Evolutionary conservation across 495 filamentous ascomycete species (phyloP).

Genomic region (Penicillium tannophilum): DNA sequence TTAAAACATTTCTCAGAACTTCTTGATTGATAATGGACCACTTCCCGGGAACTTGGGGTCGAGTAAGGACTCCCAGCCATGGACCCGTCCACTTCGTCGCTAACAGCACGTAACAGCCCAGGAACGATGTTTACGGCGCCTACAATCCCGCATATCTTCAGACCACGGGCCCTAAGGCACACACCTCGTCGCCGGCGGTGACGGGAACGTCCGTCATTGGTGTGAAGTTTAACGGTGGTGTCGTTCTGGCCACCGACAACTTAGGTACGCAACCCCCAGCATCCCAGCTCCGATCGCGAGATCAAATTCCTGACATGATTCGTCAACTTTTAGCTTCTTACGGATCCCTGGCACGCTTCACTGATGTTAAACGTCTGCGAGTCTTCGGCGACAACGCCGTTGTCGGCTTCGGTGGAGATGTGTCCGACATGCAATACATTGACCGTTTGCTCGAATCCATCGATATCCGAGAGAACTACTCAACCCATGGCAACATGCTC

Average conservation of each 20-base stretch:
- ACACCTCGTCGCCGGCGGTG: slow-evolving; percentile 88
- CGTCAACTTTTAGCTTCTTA: slow-evolving; percentile 72
- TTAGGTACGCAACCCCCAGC: slow-evolving; percentile 61
- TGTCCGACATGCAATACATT: slow-evolving; percentile 98
- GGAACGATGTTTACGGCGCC: slow-evolving; percentile 92
- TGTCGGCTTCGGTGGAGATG: slow-evolving; percentile 89
- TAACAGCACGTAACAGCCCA: slow-evolving; percentile 61
- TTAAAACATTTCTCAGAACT: neutral
- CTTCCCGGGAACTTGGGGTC: slow-evolving; percentile 92
- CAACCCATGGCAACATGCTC: slow-evolving; percentile 58
- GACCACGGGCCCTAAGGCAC: slow-evolving; percentile 68
- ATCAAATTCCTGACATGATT: slow-evolving; percentile 7
- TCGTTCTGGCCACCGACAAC: slow-evolving; percentile 96
- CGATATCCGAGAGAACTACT: slow-evolving; percentile 87
- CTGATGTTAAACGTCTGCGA: slow-evolving; percentile 87
- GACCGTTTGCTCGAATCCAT: slow-evolving; percentile 86
- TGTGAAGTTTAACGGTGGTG: slow-evolving; percentile 92
- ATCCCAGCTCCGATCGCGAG: neutral
- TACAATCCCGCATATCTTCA: slow-evolving; percentile 88
- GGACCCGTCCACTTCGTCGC: slow-evolving; percentile 28
- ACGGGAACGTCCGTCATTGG: slow-evolving; percentile 95
- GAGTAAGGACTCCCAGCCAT: slow-evolving; percentile 62
- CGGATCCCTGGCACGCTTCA: slow-evolving; percentile 94
- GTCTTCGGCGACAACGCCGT: slow-evolving; percentile 73
- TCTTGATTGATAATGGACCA: slow-evolving; percentile 73